Percentiles rank a stretch among this genome's conserved stretches.
Conservation (phyloP, 192 early-diverging fungal genomes). For the Pilobolus umbonatus region DNA sequence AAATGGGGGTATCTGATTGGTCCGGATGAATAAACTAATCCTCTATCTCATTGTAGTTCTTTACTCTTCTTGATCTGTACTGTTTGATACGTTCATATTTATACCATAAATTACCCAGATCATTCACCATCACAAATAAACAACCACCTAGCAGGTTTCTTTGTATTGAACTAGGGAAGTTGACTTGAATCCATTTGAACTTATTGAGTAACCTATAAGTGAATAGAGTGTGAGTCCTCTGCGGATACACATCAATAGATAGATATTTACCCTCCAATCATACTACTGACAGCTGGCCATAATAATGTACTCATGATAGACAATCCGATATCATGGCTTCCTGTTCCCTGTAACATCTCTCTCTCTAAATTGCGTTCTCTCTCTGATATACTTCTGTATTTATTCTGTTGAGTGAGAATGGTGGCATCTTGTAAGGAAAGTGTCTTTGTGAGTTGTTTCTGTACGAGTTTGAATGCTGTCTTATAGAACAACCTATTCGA, state of each 20-base stretch:
- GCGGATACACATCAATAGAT: not conserved
- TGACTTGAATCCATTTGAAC: conserved; percentile 8
- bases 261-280: conserved; percentile 49
- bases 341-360: conserved; percentile 53
- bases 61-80: conserved; percentile 9
- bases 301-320: conserved; percentile 61
- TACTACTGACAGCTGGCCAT: conserved; percentile 62
- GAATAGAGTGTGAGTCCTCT: not conserved
- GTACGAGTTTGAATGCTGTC: conserved; percentile 7
- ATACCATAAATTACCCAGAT: conserved; percentile 52
- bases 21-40: conserved; percentile 1
- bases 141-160: conserved; percentile 29
- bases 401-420: conserved; percentile 8
- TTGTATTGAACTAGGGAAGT: conserved; percentile 28
- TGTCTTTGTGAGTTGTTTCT: conserved; percentile 7
- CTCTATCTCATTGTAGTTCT: conserved; percentile 4
- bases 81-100: conserved; percentile 40
- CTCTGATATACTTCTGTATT: not conserved
- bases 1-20: not conserved
- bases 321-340: conserved; percentile 47
- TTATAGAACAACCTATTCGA: conserved; percentile 15
- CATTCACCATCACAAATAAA: conserved; percentile 38
- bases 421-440: conserved; percentile 12
- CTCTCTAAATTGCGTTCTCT: conserved; percentile 19
- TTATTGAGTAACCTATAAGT: conserved; percentile 28